Conservation (phyloP, 805 yeast species). For the Kodamaea neixiangensis region DNA sequence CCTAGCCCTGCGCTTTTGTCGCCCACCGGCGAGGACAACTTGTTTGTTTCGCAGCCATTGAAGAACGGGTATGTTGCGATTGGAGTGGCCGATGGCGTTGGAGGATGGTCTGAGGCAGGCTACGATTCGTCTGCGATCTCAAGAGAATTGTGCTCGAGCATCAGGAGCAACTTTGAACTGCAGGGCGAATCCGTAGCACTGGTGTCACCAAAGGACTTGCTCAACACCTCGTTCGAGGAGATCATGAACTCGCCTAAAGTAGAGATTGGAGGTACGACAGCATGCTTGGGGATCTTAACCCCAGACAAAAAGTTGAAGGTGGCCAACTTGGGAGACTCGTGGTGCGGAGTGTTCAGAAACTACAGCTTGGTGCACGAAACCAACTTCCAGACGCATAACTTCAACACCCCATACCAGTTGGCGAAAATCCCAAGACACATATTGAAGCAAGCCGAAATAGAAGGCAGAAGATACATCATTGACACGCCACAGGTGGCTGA, state of each 20-base stretch:
- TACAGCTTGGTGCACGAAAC: conserved; percentile 64
- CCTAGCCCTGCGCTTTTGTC: conserved; percentile 44
- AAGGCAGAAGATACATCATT: conserved; percentile 64
- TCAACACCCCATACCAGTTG: conserved; percentile 90
- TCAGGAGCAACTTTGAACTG: conserved; percentile 43
- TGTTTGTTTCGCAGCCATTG: conserved; percentile 49
- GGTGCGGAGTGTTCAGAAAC: conserved; percentile 83
- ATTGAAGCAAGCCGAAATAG: conserved; percentile 50
- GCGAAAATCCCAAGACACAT: conserved; percentile 76
- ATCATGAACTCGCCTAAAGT: conserved; percentile 59
- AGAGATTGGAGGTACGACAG: conserved; percentile 92
- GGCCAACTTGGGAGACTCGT: conserved; percentile 91
- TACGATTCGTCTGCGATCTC: conserved; percentile 87
- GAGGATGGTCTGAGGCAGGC: conserved; percentile 95
- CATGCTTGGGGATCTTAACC: conserved; percentile 75
- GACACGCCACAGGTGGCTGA: conserved; percentile 74
- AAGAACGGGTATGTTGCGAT: conserved; percentile 48
- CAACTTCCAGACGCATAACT: conserved; percentile 76
- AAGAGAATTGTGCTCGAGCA: conserved; percentile 67
- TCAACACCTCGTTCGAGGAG: conserved; percentile 56
- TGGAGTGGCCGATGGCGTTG: conserved; percentile 97
- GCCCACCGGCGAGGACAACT: conserved; percentile 79
- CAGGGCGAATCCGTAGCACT: conserved; percentile 13
- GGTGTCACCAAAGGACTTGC: conserved; percentile 47
- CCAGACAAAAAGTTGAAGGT: conserved; percentile 58